Evolutionary conservation across 441 rosid species (phyloP).

Genomic region (Brassica balearica): DNA sequence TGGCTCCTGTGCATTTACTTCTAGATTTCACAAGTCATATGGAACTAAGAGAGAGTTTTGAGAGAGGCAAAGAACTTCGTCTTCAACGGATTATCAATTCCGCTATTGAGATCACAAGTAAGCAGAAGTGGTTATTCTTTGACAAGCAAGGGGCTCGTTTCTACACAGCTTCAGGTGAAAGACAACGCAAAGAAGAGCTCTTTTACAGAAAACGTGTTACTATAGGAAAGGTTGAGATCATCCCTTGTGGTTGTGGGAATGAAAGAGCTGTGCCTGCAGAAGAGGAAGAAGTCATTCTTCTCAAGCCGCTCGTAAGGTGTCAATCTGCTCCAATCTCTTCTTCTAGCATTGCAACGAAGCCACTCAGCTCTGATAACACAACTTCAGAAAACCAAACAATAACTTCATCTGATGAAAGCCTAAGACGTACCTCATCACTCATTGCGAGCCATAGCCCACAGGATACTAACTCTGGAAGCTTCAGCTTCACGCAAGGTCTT

Average conservation of each 20-base stretch:
- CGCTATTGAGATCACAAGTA: slow-evolving; percentile 61
- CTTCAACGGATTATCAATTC: slow-evolving; percentile 61
- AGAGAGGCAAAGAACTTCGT: slow-evolving; percentile 57
- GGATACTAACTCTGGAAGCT: slow-evolving; percentile 44
- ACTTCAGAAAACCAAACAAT: slow-evolving; percentile 44
- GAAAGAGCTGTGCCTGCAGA: slow-evolving; percentile 56
- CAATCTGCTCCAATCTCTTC: slow-evolving; percentile 79
- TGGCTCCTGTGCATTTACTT: slow-evolving; percentile 50
- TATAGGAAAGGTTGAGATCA: slow-evolving; percentile 25
- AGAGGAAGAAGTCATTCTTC: slow-evolving; percentile 95
- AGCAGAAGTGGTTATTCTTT: slow-evolving; percentile 62
- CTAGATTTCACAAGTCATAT: slow-evolving; percentile 64
- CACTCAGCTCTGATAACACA: slow-evolving; percentile 39
- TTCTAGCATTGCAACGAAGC: slow-evolving; percentile 37
- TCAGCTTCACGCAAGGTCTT: slow-evolving; percentile 58
- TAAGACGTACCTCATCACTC: slow-evolving; percentile 77
- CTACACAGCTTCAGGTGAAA: slow-evolving; percentile 31
- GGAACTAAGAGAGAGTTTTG: slow-evolving; percentile 49
- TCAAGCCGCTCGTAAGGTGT: slow-evolving; percentile 85
- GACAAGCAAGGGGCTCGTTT: slow-evolving; percentile 50
- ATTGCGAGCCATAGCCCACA: slow-evolving; percentile 62
- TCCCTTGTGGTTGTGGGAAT: slow-evolving; percentile 29
- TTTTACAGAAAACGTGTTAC: slow-evolving; percentile 37
- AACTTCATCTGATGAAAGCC: slow-evolving; percentile 63
- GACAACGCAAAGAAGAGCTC: slow-evolving; percentile 39